Evolutionary conservation across 306 rosid genomes (phyloP), one percentile per base, ranked within the genome.

Genomic region (Trichosanthes cucumerina): DNA sequence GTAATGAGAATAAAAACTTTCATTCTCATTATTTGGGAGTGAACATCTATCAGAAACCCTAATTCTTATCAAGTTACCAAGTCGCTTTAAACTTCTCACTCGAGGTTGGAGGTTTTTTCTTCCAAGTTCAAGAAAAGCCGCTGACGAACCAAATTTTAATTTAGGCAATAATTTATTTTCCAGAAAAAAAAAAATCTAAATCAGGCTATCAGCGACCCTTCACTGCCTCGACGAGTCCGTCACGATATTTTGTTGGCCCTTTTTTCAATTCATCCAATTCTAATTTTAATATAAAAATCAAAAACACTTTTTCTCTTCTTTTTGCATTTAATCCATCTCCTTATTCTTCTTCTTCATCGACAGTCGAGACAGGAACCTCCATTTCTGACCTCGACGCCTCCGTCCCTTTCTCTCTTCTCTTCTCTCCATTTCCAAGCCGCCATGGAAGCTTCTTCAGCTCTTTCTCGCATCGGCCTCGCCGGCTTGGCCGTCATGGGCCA

Each of bases 401-500:
- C 69, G 31, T 36, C 58, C 9, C 38, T 14, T 19, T 63, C 47
- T 62, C 75, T 0, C 36, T 44, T 26, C 75, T 9, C 53, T 8
- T 23, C 24, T 2, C 23, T 41, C 80, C 10, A 19, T 28, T 41
- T 26, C 15, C 52, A 14, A 21, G 13, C 53, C 12, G 13, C 77
- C 44, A 89, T 94, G 96, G 97, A 94, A 23, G 87, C 95, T 41
- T 82, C 90, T 1, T 4, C 85, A 3, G 89, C 93, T 52, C 83
- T 92, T 3, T 92, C 98, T 1, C 98, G 96, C 83, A 89, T 94
- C 64, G 98, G 98, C 68, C 87, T 94, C 0, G 95, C 98, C 0
- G 96, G 98, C 33, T 89, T 94, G 9, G 98, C 98, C 62, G 98
- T 94, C 0, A 94, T 94, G 98, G 98, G 98, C 85, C 98, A 94